Percentiles rank a stretch among this genome's conserved stretches.
These are phyloP conservation scores for Schoenoplectus tabernaemontani DNA, from an alignment of 202 grass and related monocot species.

Conservation along the genomic window DNA sequence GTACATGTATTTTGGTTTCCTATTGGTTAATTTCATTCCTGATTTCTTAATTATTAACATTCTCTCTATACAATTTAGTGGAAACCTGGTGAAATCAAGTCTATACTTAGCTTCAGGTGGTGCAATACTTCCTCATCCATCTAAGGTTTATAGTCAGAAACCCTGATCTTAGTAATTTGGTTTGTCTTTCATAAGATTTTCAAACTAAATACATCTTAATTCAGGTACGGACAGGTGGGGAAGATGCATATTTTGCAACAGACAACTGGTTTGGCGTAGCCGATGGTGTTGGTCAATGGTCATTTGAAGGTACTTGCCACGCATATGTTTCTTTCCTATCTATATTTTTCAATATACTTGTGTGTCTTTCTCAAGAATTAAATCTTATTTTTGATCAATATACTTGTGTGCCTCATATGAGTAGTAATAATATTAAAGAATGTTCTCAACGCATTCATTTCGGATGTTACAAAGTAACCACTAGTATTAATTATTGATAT, in stretches of 20 bases:
- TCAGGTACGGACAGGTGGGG: constrained; percentile 74
- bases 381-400: not conserved
- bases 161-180: not conserved
- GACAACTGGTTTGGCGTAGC: constrained; percentile 90
- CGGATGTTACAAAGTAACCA: too few species aligned
- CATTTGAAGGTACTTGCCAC: constrained; percentile 67
- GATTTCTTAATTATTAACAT: constrained; percentile 17
- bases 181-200: not conserved
- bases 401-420: too few species aligned
- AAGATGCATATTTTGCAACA: constrained; percentile 88
- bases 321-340: constrained; percentile 12
- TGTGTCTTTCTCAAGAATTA: not conserved
- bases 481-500: too few species aligned
- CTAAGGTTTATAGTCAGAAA: constrained; percentile 53
- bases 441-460: too few species aligned
- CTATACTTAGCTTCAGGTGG: constrained; percentile 69
- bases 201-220: constrained; percentile 10
- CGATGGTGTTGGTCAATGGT: constrained; percentile 99
- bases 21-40: not conserved
- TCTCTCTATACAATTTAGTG: constrained; percentile 43
- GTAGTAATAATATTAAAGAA: too few species aligned
- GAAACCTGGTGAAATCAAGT: constrained; percentile 30
- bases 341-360: not conserved
- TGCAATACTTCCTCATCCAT: constrained; percentile 88
- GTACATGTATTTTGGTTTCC: not conserved